Conservation (phyloP, 2,329 filamentous ascomycete species). For the Xylariaceae sp. region DNA sequence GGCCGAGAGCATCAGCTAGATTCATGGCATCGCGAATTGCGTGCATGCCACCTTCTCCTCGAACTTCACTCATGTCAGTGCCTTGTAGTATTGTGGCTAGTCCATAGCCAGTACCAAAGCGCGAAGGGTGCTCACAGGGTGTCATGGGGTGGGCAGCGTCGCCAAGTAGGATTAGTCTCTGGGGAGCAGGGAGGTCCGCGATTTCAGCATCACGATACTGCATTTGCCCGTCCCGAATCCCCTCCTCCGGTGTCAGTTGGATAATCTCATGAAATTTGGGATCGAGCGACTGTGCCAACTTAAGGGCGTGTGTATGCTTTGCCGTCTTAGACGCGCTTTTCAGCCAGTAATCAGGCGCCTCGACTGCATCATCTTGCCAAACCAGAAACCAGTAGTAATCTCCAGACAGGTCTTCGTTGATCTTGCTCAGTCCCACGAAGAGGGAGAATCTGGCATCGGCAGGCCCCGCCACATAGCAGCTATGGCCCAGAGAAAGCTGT, state of each 20-base stretch:
- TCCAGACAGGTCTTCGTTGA: constrained; percentile 15
- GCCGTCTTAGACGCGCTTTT: constrained; percentile 43
- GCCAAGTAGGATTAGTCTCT: constrained; percentile 15
- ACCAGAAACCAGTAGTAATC: constrained; percentile 21
- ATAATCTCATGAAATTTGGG: constrained; percentile 16
- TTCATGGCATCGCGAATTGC: constrained; percentile 45
- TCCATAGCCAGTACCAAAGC: too few relatives aligned
- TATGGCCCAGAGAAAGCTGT: constrained; percentile 23
- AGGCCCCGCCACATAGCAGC: constrained; percentile 12
- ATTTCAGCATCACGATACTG: constrained; percentile 13
- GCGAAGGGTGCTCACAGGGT: constrained; percentile 11
- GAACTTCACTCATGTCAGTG: constrained; percentile 9
- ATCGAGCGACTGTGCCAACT: constrained; percentile 10
- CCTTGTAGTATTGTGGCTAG: too few relatives aligned
- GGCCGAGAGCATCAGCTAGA: constrained; percentile 16
- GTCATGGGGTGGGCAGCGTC: constrained; percentile 18
- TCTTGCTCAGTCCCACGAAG: constrained; percentile 20
- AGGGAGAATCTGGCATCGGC: constrained; percentile 4
- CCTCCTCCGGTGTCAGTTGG: constrained; percentile 7
- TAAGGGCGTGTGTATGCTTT: constrained; percentile 42
- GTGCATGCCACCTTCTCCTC: constrained; percentile 20
- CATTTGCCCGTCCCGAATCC: constrained; percentile 6
- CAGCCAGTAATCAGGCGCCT: constrained; percentile 83
- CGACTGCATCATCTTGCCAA: constrained; percentile 56
- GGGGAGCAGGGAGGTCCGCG: constrained; percentile 6